Base-by-base conservation (phyloP, 768 basidiomycete species). In the Fistulinella prunicolor region DNA sequence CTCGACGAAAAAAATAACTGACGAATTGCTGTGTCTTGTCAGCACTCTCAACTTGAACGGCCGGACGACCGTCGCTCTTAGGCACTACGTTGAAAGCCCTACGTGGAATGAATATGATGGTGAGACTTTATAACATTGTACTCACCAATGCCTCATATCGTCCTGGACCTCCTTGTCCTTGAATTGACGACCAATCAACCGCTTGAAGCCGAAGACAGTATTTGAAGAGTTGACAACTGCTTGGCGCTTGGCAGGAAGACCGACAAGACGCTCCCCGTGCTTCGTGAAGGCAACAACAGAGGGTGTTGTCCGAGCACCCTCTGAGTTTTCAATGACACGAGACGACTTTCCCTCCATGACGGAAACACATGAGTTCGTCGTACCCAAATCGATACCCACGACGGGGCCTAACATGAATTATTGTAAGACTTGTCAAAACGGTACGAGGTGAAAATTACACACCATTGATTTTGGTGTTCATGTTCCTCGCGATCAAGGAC, bases 261-360 rank as follows among this genome's bases (percentile, higher is more conserved):
- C 95, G 50, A 96, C 86, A 26, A 97, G 79, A 49, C 95, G 92
- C 68, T 99, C 96, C 47, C 92, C 93, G 60, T 97, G 94, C 70
- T 97, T 96, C 46, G 96, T 93, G 79, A 99, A 99, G 32, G 95
- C 95, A 57, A 98, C 92, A 47, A 97, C 93, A 32, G 96, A 99
- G 3, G 96, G 96, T 14, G 96, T 99, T 54, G 96, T 98, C 58
- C 96, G 85, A 48, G 89, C 89, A 76, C 96, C 95, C 75, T 98
- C 95, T 6, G 94, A 76, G 75, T 98, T 98, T 73, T 97, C 96
- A 58, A 99, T 87, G 55, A 98, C 95, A 57, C 90, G 87, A 42
- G 94, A 82, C 29, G 85, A 86, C 75, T 95, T 85, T 58, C 92
- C 94, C 75, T 97, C 94, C 91, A 95, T 96, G 53, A 96, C 80